Evolutionary conservation across 306 rosid genomes (phyloP), one percentile per base, ranked within the genome.

Genomic region (Rosa chinensis): DNA sequence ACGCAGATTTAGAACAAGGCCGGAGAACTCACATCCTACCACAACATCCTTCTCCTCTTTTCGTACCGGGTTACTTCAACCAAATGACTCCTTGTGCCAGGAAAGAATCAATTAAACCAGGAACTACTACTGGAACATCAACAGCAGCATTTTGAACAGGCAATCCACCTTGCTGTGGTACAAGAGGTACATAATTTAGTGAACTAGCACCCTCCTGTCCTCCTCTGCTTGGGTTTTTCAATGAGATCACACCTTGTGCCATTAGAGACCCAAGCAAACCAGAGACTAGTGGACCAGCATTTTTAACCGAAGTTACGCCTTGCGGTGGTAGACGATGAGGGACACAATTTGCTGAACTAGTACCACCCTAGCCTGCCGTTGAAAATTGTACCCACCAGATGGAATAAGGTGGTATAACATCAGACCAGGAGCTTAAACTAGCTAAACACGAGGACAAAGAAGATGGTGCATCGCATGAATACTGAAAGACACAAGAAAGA

Each of bases 191-290:
- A 52, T 9, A 16, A 21, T 52, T 52, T 52, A 52, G 6, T 50
- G 55, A 52, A 52, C 58, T 17, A 52, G 21, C 5, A 52, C 9
- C 58, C 58, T 16, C 58, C 21, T 52, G 58, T 50, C n/a, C n/a
- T 52, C n/a, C 58, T 52, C 21, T 1, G 8, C 21, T 17, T 52
- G 17, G 58, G 66, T 85, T 88, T 63, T 78, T 66, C 88, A 92
- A 83, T 7, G 98, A 88, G 87, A 92, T 89, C 76, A 94, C 82
- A 45, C 98, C 98, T 87, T 90, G 93, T 77, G 96, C 87, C 97
- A 94, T 85, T 12, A 92, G 97, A 76, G 97, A 84, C 85, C 44
- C 82, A 61, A 90, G 82, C 78, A 94, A 87, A 73, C 85, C 85
- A 85, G 92, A 42, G 67, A 79, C 76, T 79, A 84, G 84, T 10